Conservation (phyloP, 768 basidiomycete species). For the Suillus subaureus region DNA sequence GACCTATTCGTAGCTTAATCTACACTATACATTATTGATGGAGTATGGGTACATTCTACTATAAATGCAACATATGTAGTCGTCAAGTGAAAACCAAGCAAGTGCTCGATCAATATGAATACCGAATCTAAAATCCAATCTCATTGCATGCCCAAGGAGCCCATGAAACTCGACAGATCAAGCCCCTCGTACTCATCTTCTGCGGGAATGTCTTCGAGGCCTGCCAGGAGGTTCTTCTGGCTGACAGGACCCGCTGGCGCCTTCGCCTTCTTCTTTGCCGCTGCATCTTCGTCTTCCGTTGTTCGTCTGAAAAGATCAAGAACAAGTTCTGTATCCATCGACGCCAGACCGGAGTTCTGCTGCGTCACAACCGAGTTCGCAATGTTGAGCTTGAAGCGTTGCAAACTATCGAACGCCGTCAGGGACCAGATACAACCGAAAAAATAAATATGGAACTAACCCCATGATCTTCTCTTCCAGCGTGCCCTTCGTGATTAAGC, state of each 20-base stretch:
- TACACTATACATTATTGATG: constrained; percentile 37
- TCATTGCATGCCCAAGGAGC: constrained; percentile 64
- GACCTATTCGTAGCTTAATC: constrained; percentile 17
- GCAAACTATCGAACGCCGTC: constrained; percentile 50
- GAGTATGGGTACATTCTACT: constrained; percentile 36
- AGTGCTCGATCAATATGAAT: constrained; percentile 20
- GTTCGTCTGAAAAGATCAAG: constrained; percentile 90
- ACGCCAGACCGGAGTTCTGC: constrained; percentile 90
- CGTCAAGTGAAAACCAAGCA: constrained; percentile 16
- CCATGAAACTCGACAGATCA: constrained; percentile 87
- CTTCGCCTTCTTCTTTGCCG: constrained; percentile 49
- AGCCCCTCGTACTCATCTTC: constrained; percentile 92
- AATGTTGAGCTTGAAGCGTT: constrained; percentile 98
- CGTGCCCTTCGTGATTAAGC: constrained; percentile 94
- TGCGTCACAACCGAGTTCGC: constrained; percentile 96
- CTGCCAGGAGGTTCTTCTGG: constrained; percentile 85
- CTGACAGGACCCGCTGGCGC: constrained; percentile 58
- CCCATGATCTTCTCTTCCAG: constrained; percentile 99
- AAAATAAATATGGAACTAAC: constrained; percentile 46
- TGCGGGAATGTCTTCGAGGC: constrained; percentile 87
- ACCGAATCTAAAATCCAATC: constrained; percentile 3
- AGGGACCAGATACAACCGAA: constrained; percentile 5
- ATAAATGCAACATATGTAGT: constrained; percentile 37
- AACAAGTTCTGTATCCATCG: constrained; percentile 98
- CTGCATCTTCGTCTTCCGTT: constrained; percentile 71